Percentiles rank a stretch among this genome's conserved stretches.
phyloP scores from a whole-genome alignment of 306 rosid species.

The Casuarina glauca region DNA sequence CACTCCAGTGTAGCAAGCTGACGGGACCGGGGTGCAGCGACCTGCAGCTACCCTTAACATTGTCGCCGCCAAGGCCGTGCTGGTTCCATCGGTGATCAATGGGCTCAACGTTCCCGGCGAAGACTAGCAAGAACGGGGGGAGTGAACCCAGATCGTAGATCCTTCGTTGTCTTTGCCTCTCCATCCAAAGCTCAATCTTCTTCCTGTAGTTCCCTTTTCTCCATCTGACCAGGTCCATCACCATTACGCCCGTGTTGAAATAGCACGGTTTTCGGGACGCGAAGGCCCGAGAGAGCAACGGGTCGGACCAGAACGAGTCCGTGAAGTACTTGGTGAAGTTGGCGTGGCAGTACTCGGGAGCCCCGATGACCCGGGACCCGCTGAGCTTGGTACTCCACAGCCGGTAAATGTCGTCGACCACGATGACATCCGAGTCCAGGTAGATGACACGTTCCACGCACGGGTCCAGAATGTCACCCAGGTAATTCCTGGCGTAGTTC shows the following conservation, averaged over 20 bases:
- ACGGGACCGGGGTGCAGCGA: conserved; percentile 92
- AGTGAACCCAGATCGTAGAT: conserved; percentile 86
- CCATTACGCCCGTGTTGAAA: conserved; percentile 96
- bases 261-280: conserved; percentile 60
- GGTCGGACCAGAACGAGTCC: conserved; percentile 78
- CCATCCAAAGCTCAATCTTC: conserved; percentile 93
- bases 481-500: conserved; percentile 88
- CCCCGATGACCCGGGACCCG: conserved; percentile 67
- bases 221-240: conserved; percentile 80
- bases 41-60: conserved; percentile 78
- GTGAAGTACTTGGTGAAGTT: conserved; percentile 94
- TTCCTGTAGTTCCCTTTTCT: conserved; percentile 62
- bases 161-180: conserved; percentile 64
- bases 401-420: conserved; percentile 80
- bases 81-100: conserved; percentile 95
- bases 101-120: conserved; percentile 79
- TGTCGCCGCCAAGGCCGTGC: conserved; percentile 94
- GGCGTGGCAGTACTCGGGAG: conserved; percentile 97
- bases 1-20: conserved; percentile 90
- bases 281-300: conserved; percentile 65
- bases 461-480: conserved; percentile 76
- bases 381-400: conserved; percentile 65
- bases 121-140: conserved; percentile 76
- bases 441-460: conserved; percentile 81
- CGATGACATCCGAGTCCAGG: conserved; percentile 77